A percentile compares a stretch with the other conserved stretches of the same genome.
Evolutionary conservation across 2,329 filamentous ascomycete species (phyloP).

Genomic region (Endothia cerciana): DNA sequence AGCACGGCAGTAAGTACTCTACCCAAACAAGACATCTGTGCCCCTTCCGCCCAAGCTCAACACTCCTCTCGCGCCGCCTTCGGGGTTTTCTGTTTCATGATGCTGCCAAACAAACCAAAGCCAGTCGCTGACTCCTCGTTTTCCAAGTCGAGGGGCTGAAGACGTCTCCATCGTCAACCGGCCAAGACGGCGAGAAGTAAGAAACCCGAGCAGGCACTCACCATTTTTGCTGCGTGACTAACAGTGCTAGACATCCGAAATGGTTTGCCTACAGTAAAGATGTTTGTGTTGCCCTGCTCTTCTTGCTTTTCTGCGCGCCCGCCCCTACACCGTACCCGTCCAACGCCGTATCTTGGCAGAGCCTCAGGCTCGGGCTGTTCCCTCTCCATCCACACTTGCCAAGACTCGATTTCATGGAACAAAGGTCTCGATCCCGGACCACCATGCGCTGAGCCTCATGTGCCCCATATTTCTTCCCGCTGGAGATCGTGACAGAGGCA

Average conservation of each 20-base stretch:
- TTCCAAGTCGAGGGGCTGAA: constrained; percentile 51
- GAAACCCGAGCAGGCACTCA: constrained; percentile 16
- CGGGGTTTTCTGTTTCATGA: not conserved
- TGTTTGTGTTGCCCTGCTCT: constrained; percentile 39
- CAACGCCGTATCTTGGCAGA: not conserved
- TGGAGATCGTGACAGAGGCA: not conserved
- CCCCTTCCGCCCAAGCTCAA: no score
- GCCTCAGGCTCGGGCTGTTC: not conserved
- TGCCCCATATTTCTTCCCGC: not conserved
- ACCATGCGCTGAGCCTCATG: not conserved
- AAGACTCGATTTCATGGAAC: no score
- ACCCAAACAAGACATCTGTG: not conserved
- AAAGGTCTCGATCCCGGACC: not conserved
- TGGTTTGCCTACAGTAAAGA: constrained; percentile 60
- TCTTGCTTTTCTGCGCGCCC: not conserved
- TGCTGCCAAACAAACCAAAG: not conserved
- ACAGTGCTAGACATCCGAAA: constrained; percentile 43
- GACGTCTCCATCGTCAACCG: constrained; percentile 53
- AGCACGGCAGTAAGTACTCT: constrained; percentile 48
- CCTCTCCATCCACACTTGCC: not conserved
- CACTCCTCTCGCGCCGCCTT: not conserved
- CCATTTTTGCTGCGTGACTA: constrained; percentile 35
- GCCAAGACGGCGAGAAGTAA: constrained; percentile 42
- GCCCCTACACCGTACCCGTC: not conserved
- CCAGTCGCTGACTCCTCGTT: not conserved